A percentile compares a stretch with the other conserved stretches of the same genome.
These are phyloP conservation scores for Fusarium sambucinum DNA, from an alignment of 2,329 filamentous ascomycete species.

Conservation along the genomic window DNA sequence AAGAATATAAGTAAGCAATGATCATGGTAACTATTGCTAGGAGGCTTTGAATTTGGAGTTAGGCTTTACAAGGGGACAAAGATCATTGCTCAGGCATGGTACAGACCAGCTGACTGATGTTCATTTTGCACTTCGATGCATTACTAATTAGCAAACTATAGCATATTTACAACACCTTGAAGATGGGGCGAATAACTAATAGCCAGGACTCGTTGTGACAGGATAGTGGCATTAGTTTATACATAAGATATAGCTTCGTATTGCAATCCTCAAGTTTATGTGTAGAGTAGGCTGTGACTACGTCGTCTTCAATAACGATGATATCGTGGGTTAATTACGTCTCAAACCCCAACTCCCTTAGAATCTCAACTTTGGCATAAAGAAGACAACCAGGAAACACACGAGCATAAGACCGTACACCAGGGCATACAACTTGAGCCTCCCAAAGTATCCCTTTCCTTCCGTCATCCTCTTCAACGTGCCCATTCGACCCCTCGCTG, in stretches of 20 bases:
- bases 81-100: not conserved
- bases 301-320: not conserved
- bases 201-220: not conserved
- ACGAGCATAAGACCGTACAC: conserved; percentile 86
- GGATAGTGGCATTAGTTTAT: not conserved
- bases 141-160: not conserved
- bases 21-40: not conserved
- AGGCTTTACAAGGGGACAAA: not conserved
- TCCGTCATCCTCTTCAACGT: conserved; percentile 83
- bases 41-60: too few species aligned
- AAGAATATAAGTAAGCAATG: not conserved
- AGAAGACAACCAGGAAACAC: conserved; percentile 83
- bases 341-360: conserved; percentile 54
- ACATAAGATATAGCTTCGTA: not conserved
- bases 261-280: not conserved
- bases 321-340: not conserved
- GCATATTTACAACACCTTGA: not conserved
- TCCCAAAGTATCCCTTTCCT: conserved; percentile 86
- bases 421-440: conserved; percentile 85
- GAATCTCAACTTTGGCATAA: conserved; percentile 89
- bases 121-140: not conserved
- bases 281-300: not conserved
- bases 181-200: not conserved
- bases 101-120: not conserved
- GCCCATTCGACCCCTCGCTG: conserved; percentile 82